Conservation (phyloP, 805 yeast genomes). For the Naumovozyma castellii region DNA sequence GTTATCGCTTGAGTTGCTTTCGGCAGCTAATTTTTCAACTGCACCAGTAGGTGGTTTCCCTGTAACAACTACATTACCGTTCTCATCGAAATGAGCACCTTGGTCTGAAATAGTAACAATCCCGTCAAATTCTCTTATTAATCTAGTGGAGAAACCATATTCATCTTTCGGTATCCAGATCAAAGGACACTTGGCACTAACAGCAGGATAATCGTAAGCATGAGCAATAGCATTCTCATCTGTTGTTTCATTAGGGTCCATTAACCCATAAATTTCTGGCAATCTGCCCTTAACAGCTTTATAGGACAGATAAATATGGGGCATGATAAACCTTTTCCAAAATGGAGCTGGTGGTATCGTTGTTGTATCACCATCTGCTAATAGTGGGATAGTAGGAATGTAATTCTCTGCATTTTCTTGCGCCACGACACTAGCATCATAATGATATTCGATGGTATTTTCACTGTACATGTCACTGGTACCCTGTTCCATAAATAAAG, state of each 20-base stretch:
- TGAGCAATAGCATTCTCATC: conserved; percentile 36
- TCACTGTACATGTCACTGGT: conserved; percentile 11
- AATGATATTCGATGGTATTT: conserved; percentile 17
- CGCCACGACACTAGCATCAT: not conserved
- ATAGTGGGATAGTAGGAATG: conserved; percentile 40
- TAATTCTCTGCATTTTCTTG: conserved; percentile 15
- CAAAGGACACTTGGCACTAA: conserved; percentile 56
- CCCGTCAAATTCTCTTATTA: conserved; percentile 46
- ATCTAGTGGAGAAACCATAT: conserved; percentile 62
- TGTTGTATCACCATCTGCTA: conserved; percentile 51
- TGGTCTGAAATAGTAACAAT: conserved; percentile 58
- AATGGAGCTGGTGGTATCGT: conserved; percentile 31
- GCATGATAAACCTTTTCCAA: conserved; percentile 43
- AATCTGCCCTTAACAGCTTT: conserved; percentile 39
- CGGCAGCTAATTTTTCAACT: conserved; percentile 6
- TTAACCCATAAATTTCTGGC: conserved; percentile 52
- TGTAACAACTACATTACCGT: conserved; percentile 39
- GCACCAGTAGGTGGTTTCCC: conserved; percentile 41
- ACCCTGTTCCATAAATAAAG: not conserved
- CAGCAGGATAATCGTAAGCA: conserved; percentile 74
- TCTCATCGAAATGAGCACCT: conserved; percentile 48
- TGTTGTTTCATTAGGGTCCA: conserved; percentile 34
- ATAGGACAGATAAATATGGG: conserved; percentile 44
- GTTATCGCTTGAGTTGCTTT: conserved; percentile 1
- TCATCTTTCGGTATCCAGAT: conserved; percentile 91